A percentile compares a stretch with the other conserved stretches of the same genome.
Conservation (phyloP, 371 early-diverging fungal species). For the Syncephalastrum contaminatum region DNA sequence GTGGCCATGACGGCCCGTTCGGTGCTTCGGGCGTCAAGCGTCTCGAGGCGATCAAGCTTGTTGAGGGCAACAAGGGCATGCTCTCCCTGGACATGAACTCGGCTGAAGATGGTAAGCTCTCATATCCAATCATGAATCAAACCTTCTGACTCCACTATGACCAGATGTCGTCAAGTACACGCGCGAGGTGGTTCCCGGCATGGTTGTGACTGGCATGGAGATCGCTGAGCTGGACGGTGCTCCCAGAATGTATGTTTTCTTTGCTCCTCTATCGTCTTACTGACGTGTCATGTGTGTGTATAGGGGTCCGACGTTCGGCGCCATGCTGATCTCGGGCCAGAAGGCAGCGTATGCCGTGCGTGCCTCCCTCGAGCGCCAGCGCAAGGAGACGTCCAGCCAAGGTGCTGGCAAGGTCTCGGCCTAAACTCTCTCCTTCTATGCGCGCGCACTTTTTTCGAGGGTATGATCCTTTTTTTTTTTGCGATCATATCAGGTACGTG, state of each 20-base stretch:
- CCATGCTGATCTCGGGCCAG: slow-evolving; percentile 72
- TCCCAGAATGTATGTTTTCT: slow-evolving; percentile 48
- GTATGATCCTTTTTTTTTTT: slow-evolving; percentile 5
- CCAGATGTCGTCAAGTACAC: slow-evolving; percentile 62
- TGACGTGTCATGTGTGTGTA: slow-evolving; percentile 6
- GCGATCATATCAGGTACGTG: slow-evolving; percentile 13
- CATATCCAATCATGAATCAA: background rate
- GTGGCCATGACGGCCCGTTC: slow-evolving; percentile 76
- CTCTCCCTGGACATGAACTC: slow-evolving; percentile 71
- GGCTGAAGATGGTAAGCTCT: slow-evolving; percentile 57
- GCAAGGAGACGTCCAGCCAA: slow-evolving; percentile 14
- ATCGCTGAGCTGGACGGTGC: slow-evolving; percentile 62
- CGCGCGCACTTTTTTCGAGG: slow-evolving; percentile 6
- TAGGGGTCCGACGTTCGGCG: slow-evolving; percentile 69
- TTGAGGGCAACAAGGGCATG: slow-evolving; percentile 66
- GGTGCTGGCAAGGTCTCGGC: slow-evolving; percentile 16
- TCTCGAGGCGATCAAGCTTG: slow-evolving; percentile 61
- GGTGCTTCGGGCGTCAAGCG: slow-evolving; percentile 75
- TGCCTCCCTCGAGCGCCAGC: slow-evolving; percentile 38
- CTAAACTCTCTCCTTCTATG: slow-evolving; percentile 7
- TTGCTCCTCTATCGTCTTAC: slow-evolving; percentile 3
- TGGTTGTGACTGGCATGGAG: slow-evolving; percentile 76
- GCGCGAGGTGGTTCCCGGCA: slow-evolving; percentile 72
- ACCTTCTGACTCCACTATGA: background rate
- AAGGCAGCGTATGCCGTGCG: slow-evolving; percentile 67